Base-by-base conservation (phyloP, 352 stramenopile genomes). In the Phytophthora brassicae region DNA sequence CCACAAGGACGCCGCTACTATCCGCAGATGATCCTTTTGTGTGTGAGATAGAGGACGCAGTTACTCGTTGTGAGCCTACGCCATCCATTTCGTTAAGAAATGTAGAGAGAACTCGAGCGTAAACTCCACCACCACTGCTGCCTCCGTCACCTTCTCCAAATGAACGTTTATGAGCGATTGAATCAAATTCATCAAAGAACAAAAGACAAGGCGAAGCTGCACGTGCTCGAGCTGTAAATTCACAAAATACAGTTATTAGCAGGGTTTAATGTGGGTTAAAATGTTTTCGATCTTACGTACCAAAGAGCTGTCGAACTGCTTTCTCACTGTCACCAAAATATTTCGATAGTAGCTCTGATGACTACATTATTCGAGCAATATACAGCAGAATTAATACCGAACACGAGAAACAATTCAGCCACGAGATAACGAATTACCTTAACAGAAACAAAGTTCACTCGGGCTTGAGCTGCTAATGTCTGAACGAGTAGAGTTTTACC, bases 301-400 rank as follows among this genome's bases (percentile, higher is more conserved):
- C 85, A 58, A 96, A 94, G 2, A 96, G 69, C 41, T 89, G 64
- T 2, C 87, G 85, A 28, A 96, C 86, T 6, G 79, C 72, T 44
- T 88, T 83, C 59, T 96, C 87, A 49, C 84, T 96, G 56, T 94
- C 87, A 17, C 84, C 84, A 61, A 96, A 94, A 61, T 91, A 96
- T 56, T 94, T 94, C 53, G 85, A 94, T 11, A 96, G 67, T 39
- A 96, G 56, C 53, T 92, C 82, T 1, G 85, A 91, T 12, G 84
- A 91, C 85, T 94, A 38, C 9, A n/a, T n/a, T n/a, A 64, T 22
- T 33, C 39, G 44, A 49, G 29, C 20, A 55, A 64, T 9, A 41
- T 14, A 48, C 35, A 20, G 26, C 12, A 9, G 22, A 17, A 36
- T 67, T 31, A 68, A 16, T 41, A 3, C 8, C 8, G 9, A 44